A percentile compares a stretch with the other conserved stretches of the same genome.
Conservation (phyloP, 495 filamentous ascomycete species). For the Mytilinidion resinicola region DNA sequence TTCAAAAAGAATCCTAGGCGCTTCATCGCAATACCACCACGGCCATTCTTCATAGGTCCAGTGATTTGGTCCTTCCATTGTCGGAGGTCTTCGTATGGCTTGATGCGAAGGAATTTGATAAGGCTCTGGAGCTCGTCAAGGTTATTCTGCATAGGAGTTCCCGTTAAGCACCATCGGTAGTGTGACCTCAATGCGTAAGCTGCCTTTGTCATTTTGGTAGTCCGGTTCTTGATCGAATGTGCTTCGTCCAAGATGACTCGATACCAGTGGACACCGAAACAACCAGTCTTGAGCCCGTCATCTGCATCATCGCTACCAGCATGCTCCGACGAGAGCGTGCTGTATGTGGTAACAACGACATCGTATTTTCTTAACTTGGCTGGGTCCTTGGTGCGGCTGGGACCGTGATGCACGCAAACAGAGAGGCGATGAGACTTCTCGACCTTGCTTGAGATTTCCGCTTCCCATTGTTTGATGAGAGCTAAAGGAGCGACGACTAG, state of each 20-base stretch:
- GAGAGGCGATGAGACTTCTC: conserved; percentile 57
- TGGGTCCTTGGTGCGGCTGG: conserved; percentile 70
- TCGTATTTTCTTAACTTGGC: conserved; percentile 75
- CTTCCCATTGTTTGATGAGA: conserved; percentile 95
- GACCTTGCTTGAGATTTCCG: conserved; percentile 78
- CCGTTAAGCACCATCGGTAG: conserved; percentile 92
- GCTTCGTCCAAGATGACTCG: conserved; percentile 94
- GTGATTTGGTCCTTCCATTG: conserved; percentile 88
- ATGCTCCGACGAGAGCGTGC: conserved; percentile 86
- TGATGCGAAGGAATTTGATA: conserved; percentile 87
- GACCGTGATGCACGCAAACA: conserved; percentile 86
- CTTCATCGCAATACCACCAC: conserved; percentile 81
- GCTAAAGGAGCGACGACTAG: conserved; percentile 92
- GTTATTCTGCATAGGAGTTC: conserved; percentile 96
- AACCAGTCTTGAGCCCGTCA: conserved; percentile 61
- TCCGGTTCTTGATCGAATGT: conserved; percentile 96
- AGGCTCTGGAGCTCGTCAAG: conserved; percentile 93
- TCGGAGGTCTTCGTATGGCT: conserved; percentile 74
- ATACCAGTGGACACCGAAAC: conserved; percentile 91
- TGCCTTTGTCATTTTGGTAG: conserved; percentile 87
- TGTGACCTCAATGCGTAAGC: conserved; percentile 72
- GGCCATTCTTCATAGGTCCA: conserved; percentile 73
- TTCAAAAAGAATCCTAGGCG: conserved; percentile 77
- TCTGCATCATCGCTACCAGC: conserved; percentile 52
- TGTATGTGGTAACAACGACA: conserved; percentile 95